phyloP scores from a whole-genome alignment of 148 eudicot species.

The Vaccinium vitisidaea region DNA sequence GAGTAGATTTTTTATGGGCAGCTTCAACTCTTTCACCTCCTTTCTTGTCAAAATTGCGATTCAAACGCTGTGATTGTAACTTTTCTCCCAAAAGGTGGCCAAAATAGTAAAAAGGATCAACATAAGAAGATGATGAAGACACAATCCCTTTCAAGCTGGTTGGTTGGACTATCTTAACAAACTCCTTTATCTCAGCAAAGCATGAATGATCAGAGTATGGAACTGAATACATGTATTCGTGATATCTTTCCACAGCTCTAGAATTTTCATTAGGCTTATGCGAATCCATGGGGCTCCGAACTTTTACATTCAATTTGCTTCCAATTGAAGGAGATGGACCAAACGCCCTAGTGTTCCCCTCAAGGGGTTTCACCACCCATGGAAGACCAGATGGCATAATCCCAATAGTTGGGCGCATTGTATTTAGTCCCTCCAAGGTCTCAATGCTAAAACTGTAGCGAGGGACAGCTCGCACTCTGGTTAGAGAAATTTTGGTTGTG shows the following conservation, averaged over 20 bases:
- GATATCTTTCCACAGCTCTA: conserved; percentile 41
- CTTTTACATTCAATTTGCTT: conserved; percentile 13
- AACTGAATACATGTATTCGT: conserved; percentile 59
- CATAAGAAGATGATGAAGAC: conserved; percentile 53
- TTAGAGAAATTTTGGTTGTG: conserved; percentile 59
- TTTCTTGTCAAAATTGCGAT: conserved; percentile 22
- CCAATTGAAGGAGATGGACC: conserved; percentile 29
- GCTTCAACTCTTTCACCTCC: conserved; percentile 25
- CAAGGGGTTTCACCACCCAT: conserved; percentile 45
- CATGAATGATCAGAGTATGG: conserved; percentile 78
- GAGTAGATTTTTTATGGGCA: conserved; percentile 7
- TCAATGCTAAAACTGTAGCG: conserved; percentile 72
- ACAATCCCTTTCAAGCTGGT: conserved; percentile 66
- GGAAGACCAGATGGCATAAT: conserved; percentile 91
- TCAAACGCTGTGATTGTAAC: conserved; percentile 20
- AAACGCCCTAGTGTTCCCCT: conserved; percentile 17
- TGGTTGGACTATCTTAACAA: conserved; percentile 54
- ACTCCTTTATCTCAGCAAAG: conserved; percentile 62
- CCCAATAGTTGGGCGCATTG: conserved; percentile 62
- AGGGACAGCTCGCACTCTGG: conserved; percentile 77
- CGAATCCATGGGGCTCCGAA: conserved; percentile 1
- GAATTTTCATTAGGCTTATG: conserved; percentile 23
- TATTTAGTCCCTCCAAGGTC: conserved; percentile 67
- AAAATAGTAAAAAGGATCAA: conserved; percentile 59
- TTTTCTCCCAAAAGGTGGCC: conserved; percentile 43